Conservation (phyloP, 2,329 filamentous ascomycete species). For the Talaromyces sp. region DNA sequence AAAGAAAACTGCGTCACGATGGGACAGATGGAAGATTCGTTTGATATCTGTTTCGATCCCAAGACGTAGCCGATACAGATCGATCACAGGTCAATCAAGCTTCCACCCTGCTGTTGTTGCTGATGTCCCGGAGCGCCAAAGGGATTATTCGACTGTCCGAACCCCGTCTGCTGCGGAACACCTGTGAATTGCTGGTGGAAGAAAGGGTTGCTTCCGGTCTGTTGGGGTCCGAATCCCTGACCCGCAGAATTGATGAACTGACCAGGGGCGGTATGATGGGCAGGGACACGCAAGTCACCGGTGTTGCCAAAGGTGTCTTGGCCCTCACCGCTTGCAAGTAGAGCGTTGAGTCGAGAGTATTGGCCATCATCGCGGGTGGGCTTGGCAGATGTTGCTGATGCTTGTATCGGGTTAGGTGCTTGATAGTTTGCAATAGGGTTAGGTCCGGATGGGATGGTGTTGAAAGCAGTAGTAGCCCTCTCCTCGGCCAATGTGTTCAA, state of each 20-base stretch:
- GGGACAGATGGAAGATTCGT: not conserved
- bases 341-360: constrained; percentile 73
- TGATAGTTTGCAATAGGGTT: constrained; percentile 38
- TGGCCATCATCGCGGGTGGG: constrained; percentile 52
- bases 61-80: not conserved
- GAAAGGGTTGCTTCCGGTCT: constrained; percentile 86
- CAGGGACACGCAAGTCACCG: constrained; percentile 90
- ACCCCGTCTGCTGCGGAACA: constrained; percentile 47
- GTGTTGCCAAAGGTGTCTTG: constrained; percentile 97
- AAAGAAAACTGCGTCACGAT: not conserved
- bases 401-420: constrained; percentile 21
- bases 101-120: constrained; percentile 47
- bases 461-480: constrained; percentile 66
- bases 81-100: constrained; percentile 60
- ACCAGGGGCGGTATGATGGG: constrained; percentile 93
- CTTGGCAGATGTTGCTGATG: constrained; percentile 33
- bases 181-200: constrained; percentile 79
- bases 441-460: constrained; percentile 45
- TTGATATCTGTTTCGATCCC: not conserved
- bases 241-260: constrained; percentile 96
- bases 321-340: constrained; percentile 83
- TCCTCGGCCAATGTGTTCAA: constrained; percentile 79
- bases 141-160: constrained; percentile 51
- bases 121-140: constrained; percentile 53
- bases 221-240: constrained; percentile 65